phyloP scores from a whole-genome alignment of 106 monocot species.

The Amphibolis antarctica region DNA sequence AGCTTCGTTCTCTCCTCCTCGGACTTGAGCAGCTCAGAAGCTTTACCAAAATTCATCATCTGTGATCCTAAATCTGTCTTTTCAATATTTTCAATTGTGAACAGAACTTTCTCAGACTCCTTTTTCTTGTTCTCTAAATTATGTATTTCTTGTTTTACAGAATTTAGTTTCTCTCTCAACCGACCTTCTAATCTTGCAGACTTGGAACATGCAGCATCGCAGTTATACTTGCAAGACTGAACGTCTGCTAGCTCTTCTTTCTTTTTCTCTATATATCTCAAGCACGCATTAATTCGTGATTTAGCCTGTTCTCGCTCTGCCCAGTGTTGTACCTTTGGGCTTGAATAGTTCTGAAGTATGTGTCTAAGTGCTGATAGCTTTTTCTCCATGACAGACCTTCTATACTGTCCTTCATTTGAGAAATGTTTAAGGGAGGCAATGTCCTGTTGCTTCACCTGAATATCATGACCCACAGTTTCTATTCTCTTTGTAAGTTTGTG shows the following conservation, averaged over 20 bases:
- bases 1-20: constrained; percentile 8
- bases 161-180: constrained; percentile 3
- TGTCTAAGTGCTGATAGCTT: neutral
- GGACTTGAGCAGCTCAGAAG: constrained; percentile 12
- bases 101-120: constrained; percentile 4
- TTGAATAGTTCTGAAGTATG: neutral
- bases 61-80: constrained; percentile 1
- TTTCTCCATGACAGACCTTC: neutral
- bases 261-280: neutral
- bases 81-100: constrained; percentile 9
- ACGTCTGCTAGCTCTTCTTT: constrained; percentile 4
- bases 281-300: neutral
- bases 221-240: constrained; percentile 1
- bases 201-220: neutral
- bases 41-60: constrained; percentile 1
- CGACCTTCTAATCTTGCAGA: neutral
- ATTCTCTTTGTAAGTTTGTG: constrained; percentile 1
- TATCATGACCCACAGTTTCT: neutral
- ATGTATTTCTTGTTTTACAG: neutral
- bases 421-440: neutral
- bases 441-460: constrained; percentile 4
- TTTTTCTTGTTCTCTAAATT: constrained; percentile 2
- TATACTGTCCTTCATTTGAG: neutral
- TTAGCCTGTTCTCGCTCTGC: neutral
- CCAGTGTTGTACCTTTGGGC: neutral